These are phyloP conservation scores for Colletotrichum sp. DNA, from an alignment of 2,329 filamentous ascomycete species.

Conservation along the genomic window DNA sequence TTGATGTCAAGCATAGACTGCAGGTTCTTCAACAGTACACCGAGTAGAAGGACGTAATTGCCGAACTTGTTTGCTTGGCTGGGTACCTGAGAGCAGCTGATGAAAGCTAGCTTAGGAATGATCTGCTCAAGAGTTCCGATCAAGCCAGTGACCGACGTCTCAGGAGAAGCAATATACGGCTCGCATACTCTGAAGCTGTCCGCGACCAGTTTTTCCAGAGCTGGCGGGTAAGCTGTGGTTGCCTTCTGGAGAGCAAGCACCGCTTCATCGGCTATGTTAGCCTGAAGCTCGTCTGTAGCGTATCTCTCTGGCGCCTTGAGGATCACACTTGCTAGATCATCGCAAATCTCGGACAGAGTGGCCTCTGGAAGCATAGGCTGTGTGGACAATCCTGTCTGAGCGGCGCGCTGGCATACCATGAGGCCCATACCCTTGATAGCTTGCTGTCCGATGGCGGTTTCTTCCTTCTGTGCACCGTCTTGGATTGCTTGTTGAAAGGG, in stretches of 20 bases:
- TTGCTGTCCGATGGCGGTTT: constrained; percentile 45
- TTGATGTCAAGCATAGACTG: constrained; percentile 37
- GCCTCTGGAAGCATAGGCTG: constrained; percentile 14
- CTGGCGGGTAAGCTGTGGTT: constrained; percentile 37
- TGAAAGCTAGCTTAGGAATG: constrained; percentile 50
- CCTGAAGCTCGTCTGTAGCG: constrained; percentile 14
- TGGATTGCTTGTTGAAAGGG: constrained; percentile 36
- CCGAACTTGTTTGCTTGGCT: constrained; percentile 31
- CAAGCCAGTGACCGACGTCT: not conserved
- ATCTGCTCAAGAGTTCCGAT: constrained; percentile 34
- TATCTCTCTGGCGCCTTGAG: constrained; percentile 28
- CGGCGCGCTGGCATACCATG: constrained; percentile 45
- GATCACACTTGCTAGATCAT: constrained; percentile 26
- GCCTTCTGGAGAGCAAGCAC: constrained; percentile 46
- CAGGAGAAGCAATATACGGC: constrained; percentile 1
- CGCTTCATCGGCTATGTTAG: constrained; percentile 42
- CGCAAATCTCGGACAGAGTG: constrained; percentile 40
- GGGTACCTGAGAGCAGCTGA: constrained; percentile 52
- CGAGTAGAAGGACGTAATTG: constrained; percentile 46
- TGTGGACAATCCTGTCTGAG: constrained; percentile 19
- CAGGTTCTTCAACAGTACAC: constrained; percentile 39
- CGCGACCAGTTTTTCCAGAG: constrained; percentile 38
- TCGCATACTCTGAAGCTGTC: constrained; percentile 8
- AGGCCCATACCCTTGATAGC: constrained; percentile 52
- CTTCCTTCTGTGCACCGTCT: constrained; percentile 36